Percentiles rank a stretch among this genome's conserved stretches.
Evolutionary conservation across 1,139 yeast genomes (phyloP).

Genomic region (Schwanniomyces etchellsii): DNA sequence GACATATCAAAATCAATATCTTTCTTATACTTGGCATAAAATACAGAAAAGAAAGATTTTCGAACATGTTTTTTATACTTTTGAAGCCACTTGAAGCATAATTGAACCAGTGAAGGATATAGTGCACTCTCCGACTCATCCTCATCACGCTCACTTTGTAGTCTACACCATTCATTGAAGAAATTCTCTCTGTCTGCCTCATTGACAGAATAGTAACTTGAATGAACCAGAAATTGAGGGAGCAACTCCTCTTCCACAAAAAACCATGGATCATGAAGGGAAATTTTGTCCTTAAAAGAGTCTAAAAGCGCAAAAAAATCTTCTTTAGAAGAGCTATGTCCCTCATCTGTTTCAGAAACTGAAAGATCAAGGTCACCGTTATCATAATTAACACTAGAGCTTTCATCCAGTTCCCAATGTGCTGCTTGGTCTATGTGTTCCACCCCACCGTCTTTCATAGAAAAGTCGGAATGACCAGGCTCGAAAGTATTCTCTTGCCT

Average conservation of each 20-base stretch:
- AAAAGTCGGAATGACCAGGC: not conserved
- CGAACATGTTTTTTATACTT: conserved; percentile 25
- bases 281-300: conserved; percentile 17
- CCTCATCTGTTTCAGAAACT: conserved; percentile 13
- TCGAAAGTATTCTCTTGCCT: not conserved
- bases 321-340: conserved; percentile 2
- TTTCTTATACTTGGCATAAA: conserved; percentile 14
- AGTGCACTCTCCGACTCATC: conserved; percentile 1
- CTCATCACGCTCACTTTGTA: not conserved
- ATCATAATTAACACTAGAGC: not conserved
- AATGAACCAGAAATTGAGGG: conserved; percentile 20
- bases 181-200: conserved; percentile 17
- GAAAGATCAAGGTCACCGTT: conserved; percentile 15
- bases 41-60: conserved; percentile 21
- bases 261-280: conserved; percentile 34
- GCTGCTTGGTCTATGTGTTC: not conserved
- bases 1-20: conserved; percentile 12
- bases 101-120: conserved; percentile 23
- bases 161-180: conserved; percentile 29
- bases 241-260: conserved; percentile 34
- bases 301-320: conserved; percentile 22
- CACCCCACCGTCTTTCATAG: not conserved
- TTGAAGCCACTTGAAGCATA: conserved; percentile 22
- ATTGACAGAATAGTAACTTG: conserved; percentile 25
- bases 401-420: not conserved